phyloP scores from a whole-genome alignment of 768 basidiomycete species.

The Astraeus odoratus region DNA sequence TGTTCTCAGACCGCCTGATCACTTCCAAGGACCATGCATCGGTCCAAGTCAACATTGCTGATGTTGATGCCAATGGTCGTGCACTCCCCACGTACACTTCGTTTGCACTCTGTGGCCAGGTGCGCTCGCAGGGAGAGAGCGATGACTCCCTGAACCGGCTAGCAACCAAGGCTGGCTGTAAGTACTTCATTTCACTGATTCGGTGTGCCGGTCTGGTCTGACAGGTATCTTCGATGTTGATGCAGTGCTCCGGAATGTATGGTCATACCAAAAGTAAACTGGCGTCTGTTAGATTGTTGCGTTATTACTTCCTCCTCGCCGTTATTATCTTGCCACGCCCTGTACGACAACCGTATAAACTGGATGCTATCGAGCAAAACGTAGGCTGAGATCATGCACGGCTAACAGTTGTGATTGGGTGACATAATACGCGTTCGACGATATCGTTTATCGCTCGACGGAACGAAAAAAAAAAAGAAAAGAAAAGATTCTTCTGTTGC shows the following conservation, averaged over 20 bases:
- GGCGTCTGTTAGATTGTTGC: conserved; percentile 9
- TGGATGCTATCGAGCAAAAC: not conserved
- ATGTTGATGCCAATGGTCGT: conserved; percentile 87
- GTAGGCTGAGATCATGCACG: no score
- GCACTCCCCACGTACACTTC: conserved; percentile 76
- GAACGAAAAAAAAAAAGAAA: no score
- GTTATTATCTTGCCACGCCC: conserved; percentile 4
- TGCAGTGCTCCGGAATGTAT: conserved; percentile 91
- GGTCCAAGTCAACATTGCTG: conserved; percentile 91
- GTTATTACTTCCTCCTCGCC: conserved; percentile 16
- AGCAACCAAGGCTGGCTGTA: conserved; percentile 91
- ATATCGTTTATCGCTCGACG: not conserved
- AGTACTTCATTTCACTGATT: conserved; percentile 32
- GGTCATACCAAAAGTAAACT: conserved; percentile 88
- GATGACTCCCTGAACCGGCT: conserved; percentile 96
- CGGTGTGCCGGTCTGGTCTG: not conserved
- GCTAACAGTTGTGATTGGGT: no score
- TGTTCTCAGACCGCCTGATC: conserved; percentile 81
- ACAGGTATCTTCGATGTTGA: conserved; percentile 3
- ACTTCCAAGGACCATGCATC: conserved; percentile 99
- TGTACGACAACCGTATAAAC: conserved; percentile 4
- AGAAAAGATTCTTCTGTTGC: no score
- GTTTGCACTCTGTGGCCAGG: conserved; percentile 91
- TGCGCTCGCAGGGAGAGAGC: conserved; percentile 91
- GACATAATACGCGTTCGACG: not conserved